A percentile compares a stretch with the other conserved stretches of the same genome.
Conservation (phyloP, 108 stramenopile species). For the Cyclotella sp. region DNA sequence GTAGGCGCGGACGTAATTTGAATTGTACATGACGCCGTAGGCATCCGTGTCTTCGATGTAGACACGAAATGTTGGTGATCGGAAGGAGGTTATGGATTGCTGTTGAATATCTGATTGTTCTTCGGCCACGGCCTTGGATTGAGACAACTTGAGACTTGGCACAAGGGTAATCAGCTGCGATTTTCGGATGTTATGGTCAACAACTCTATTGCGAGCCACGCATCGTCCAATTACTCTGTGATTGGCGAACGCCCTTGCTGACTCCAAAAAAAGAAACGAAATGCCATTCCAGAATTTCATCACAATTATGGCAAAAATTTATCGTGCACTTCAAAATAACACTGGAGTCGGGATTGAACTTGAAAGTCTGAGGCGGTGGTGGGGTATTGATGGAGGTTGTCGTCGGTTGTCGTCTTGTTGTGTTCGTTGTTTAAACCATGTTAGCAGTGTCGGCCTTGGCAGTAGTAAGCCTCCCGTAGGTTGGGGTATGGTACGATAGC, state of each 20-base stretch:
- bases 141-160: not conserved
- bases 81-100: constrained; percentile 14
- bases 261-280: not conserved
- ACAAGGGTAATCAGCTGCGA: not conserved
- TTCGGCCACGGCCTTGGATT: not conserved
- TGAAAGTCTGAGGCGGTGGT: too few relatives aligned
- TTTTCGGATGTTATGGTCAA: not conserved
- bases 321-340: too few relatives aligned
- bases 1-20: constrained; percentile 69
- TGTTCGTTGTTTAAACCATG: too few relatives aligned
- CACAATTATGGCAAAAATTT: too few relatives aligned
- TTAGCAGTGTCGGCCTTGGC: too few relatives aligned
- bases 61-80: constrained; percentile 51
- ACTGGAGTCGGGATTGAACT: too few relatives aligned
- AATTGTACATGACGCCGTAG: constrained; percentile 79
- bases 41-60: constrained; percentile 87
- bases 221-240: not conserved
- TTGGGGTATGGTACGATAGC: too few relatives aligned
- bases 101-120: not conserved
- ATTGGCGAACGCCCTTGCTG: not conserved
- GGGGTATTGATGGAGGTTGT: too few relatives aligned
- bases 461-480: too few relatives aligned
- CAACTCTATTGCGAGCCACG: not conserved
- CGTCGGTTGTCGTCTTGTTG: too few relatives aligned
- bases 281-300: constrained; percentile 14